Conservation (phyloP, 1,139 yeast species). For the Kodamaea arcana region DNA sequence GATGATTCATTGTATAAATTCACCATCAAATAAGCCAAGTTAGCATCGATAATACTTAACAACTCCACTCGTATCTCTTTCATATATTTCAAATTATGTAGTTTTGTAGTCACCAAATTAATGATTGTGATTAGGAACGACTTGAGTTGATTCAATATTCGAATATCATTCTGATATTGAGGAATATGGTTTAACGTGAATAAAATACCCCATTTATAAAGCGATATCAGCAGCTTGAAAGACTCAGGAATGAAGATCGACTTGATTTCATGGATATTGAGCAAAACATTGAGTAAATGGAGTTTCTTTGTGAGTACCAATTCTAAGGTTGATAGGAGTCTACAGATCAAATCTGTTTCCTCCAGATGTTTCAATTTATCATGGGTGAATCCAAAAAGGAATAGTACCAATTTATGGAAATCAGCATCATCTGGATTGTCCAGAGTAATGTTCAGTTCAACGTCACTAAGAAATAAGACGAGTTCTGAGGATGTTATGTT, state of each 20-base stretch:
- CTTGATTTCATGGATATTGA: conserved; percentile 11
- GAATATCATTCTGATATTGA: conserved; percentile 11
- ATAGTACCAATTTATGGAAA: conserved; percentile 33
- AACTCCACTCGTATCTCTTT: conserved; percentile 16
- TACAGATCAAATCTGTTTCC: conserved; percentile 13
- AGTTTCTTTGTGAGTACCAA: conserved; percentile 26
- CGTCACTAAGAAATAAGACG: conserved; percentile 33
- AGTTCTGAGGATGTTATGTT: conserved; percentile 25
- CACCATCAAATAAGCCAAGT: conserved; percentile 3
- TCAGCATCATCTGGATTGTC: conserved; percentile 28
- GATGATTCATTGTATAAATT: not conserved
- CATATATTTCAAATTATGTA: conserved; percentile 26
- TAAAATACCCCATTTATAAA: conserved; percentile 31
- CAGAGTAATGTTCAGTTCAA: conserved; percentile 28
- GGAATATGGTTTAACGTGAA: conserved; percentile 27
- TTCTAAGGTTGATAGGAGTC: conserved; percentile 26
- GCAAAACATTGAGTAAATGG: conserved; percentile 21
- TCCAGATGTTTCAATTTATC: conserved; percentile 16
- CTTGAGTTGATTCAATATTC: conserved; percentile 23
- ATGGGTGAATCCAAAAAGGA: conserved; percentile 30
- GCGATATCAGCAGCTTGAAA: conserved; percentile 1
- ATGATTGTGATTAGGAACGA: conserved; percentile 29
- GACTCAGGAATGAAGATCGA: conserved; percentile 5
- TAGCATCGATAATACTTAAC: conserved; percentile 8
- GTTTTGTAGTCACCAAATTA: conserved; percentile 26